phyloP scores from a whole-genome alignment of 371 early-diverging fungal genomes.

The Umbelopsis sp. region DNA sequence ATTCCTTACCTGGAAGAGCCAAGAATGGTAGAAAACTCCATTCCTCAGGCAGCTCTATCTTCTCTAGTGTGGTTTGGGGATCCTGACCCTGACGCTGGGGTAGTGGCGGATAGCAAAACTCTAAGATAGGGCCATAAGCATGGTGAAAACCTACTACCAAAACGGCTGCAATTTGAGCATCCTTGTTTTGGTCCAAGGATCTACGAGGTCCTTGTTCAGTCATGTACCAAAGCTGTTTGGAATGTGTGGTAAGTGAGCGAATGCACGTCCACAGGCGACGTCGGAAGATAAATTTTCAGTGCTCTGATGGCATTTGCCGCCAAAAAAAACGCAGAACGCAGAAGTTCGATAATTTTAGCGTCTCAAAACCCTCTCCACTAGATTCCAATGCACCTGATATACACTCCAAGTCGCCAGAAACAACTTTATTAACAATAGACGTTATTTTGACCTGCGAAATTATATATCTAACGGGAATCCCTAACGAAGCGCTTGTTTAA shows the following conservation, averaged over 20 bases:
- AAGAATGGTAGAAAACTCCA: conserved; percentile 79
- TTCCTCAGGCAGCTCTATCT: conserved; percentile 74
- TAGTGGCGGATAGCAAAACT: conserved; percentile 76
- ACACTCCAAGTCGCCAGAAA: too few relatives aligned
- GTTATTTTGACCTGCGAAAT: too few relatives aligned
- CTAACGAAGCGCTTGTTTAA: too few relatives aligned
- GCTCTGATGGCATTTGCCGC: background rate
- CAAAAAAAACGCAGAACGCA: too few relatives aligned
- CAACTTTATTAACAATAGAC: too few relatives aligned
- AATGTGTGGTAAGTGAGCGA: background rate
- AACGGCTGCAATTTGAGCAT: conserved; percentile 50
- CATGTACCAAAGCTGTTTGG: background rate
- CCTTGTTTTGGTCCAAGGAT: conserved; percentile 36
- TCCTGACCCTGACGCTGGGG: conserved; percentile 43
- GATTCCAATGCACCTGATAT: too few relatives aligned
- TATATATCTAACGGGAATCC: too few relatives aligned
- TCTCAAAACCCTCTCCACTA: too few relatives aligned
- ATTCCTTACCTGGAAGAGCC: conserved; percentile 63
- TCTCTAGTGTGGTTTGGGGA: conserved; percentile 43
- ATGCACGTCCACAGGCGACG: background rate
- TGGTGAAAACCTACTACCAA: conserved; percentile 62
- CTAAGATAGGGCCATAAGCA: conserved; percentile 70
- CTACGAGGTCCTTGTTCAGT: conserved; percentile 10
- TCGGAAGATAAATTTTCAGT: conserved; percentile 1
- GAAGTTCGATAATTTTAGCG: too few relatives aligned